Evolutionary conservation across 768 basidiomycete species (phyloP).

Genomic region (Tricholoma bakamatsutake): DNA sequence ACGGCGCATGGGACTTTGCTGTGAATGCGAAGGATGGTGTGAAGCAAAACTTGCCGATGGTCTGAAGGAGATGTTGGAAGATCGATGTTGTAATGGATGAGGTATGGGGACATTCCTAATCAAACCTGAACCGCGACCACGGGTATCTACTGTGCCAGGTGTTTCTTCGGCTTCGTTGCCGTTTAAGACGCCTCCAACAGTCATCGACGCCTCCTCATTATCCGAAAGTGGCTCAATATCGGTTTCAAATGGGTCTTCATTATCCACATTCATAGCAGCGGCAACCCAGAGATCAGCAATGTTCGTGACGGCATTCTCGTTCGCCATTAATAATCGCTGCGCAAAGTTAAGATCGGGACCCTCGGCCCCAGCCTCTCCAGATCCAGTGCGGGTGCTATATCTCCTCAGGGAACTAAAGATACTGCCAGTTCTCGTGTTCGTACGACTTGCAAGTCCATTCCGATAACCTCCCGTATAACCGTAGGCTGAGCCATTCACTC

Average conservation of each 20-base stretch:
- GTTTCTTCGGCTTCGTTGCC: conserved; percentile 25
- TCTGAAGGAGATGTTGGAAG: conserved; percentile 23
- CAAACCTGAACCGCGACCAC: conserved; percentile 12
- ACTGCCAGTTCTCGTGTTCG: conserved; percentile 47
- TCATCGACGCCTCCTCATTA: conserved; percentile 18
- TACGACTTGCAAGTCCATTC: conserved; percentile 46
- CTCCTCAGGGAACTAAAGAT: conserved; percentile 46
- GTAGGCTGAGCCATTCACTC: conserved; percentile 73
- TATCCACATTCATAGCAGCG: conserved; percentile 92
- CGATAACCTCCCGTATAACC: conserved; percentile 62
- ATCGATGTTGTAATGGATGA: conserved; percentile 22
- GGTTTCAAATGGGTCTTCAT: conserved; percentile 72
- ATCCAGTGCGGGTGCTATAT: conserved; percentile 42
- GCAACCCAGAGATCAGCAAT: conserved; percentile 98
- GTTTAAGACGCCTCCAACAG: conserved; percentile 23
- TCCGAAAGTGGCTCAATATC: conserved; percentile 41
- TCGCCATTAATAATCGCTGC: conserved; percentile 83
- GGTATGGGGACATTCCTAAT: conserved; percentile 18
- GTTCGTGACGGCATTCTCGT: conserved; percentile 90
- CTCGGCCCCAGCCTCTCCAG: conserved; percentile 32
- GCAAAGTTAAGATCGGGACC: conserved; percentile 73
- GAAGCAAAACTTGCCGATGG: conserved; percentile 20
- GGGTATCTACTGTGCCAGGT: conserved; percentile 11
- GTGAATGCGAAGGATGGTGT: conserved; percentile 28
- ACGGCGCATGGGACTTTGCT: conserved; percentile 22